Evolutionary conservation across 2,329 filamentous ascomycete genomes (phyloP), one percentile per base, ranked within the genome.

Genomic region (Colletotrichum sp.): DNA sequence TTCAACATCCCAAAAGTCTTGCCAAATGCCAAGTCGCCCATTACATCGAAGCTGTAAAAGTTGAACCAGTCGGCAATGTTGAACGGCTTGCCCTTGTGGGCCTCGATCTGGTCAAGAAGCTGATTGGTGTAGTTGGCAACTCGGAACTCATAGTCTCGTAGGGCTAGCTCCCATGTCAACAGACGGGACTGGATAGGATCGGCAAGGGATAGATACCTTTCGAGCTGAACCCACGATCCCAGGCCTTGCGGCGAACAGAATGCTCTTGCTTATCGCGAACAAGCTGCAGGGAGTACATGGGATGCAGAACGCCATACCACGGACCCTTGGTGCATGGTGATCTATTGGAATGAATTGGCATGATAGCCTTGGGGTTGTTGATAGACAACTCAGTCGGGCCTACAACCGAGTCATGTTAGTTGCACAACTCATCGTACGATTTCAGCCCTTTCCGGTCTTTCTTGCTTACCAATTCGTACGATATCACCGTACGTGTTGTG

Each of bases 11-110:
- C 78, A 61, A 85, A 86, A 7, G 80, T 79, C 34, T 82, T 79
- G 1, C 83, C 84, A 60, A 87, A 87, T 6, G 83, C 85, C 48
- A 87, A 78, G 64, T 87, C 83, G 3, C 84, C 85, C 85, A 87
- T 86, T 7, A 86, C 81, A 24, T 86, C 85, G 52, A 85, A 86
- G 76, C 81, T 81, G 67, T 83, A 84, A 60, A 83, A 84, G 69
- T 82, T 83, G 73, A 84, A 83, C 81, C 82, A 84, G 6, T 79
- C 75, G 1, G 83, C 78, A 6, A 80, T 79, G 52, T 86, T 78
- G 7, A 85, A 70, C 0, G 79, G 71, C 7, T 69, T 67, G 2
- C 80, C 80, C 12, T 78, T 66, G 6, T 79, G 43, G 9, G 74
- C 67, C 13, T 80, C 66, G 16, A 84, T 78, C 21, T 80, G 74